Percentiles rank a stretch among this genome's conserved stretches.
Evolutionary conservation across 352 stramenopile species (phyloP).

Genomic region (Aphanomyces invadans): DNA sequence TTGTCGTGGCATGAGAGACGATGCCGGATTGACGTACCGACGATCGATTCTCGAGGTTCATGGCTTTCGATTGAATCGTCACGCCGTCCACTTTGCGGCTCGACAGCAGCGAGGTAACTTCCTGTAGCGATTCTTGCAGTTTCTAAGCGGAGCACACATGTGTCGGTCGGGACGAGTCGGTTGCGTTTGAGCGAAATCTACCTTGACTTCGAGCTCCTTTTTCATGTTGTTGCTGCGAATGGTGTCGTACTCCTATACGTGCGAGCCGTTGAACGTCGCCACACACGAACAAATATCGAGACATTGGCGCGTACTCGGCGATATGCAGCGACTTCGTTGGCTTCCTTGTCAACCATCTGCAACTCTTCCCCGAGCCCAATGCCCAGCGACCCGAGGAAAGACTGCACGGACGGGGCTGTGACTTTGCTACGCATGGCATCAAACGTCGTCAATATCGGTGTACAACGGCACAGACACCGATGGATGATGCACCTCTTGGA

Average conservation of each 20-base stretch:
- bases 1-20: too few relatives aligned
- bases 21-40: too few relatives aligned
- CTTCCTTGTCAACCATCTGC: constrained; percentile 72
- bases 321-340: constrained; percentile 61
- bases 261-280: neutral
- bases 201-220: constrained; percentile 66
- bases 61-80: constrained; percentile 55
- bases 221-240: constrained; percentile 57
- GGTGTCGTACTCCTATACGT: constrained; percentile 49
- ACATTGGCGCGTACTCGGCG: constrained; percentile 38
- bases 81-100: constrained; percentile 44
- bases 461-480: too few relatives aligned
- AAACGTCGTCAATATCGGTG: neutral
- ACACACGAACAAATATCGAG: constrained; percentile 5
- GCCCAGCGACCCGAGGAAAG: constrained; percentile 63
- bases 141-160: constrained; percentile 29
- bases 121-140: constrained; percentile 65
- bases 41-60: constrained; percentile 69
- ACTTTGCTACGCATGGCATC: constrained; percentile 35
- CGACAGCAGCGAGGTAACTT: constrained; percentile 13
- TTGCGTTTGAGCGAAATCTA: constrained; percentile 18
- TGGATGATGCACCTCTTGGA: constrained; percentile 38
- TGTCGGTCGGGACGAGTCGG: neutral
- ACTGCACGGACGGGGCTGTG: constrained; percentile 54
- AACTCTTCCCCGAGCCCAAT: constrained; percentile 65